These are phyloP conservation scores for Termitomyces eurrhizus DNA, from an alignment of 768 basidiomycete genomes.

Conservation along the genomic window DNA sequence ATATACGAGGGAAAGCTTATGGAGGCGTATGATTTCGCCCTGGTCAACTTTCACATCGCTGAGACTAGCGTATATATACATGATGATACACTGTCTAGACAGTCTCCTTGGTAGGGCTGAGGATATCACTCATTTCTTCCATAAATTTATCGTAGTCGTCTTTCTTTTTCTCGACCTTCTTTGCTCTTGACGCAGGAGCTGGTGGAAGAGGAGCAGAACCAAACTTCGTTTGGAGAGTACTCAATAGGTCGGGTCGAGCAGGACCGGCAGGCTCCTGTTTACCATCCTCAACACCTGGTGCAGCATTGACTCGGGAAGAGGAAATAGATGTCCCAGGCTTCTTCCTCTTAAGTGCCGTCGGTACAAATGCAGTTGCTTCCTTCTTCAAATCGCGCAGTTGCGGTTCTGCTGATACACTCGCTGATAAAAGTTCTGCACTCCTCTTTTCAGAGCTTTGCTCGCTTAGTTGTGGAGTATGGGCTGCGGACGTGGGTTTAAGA, in stretches of 20 bases:
- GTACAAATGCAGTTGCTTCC: constrained; percentile 92
- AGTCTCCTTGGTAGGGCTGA: constrained; percentile 30
- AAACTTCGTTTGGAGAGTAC: constrained; percentile 57
- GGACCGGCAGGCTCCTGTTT: constrained; percentile 24
- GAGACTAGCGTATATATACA: background rate
- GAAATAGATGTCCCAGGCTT: constrained; percentile 35
- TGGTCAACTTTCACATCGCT: background rate
- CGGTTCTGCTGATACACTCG: constrained; percentile 81
- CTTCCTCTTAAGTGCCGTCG: constrained; percentile 76
- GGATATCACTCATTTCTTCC: constrained; percentile 70
- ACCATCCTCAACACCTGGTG: constrained; percentile 47
- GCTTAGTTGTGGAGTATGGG: constrained; percentile 25
- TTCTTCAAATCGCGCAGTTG: constrained; percentile 91
- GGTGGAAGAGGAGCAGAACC: constrained; percentile 34
- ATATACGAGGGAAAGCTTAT: background rate
- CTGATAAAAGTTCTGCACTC: constrained; percentile 41
- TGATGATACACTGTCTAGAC: background rate
- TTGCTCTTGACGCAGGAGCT: constrained; percentile 20
- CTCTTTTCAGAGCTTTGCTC: constrained; percentile 29
- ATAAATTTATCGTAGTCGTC: constrained; percentile 77
- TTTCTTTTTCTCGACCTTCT: constrained; percentile 36
- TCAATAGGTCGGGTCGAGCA: constrained; percentile 64
- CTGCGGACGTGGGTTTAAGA: constrained; percentile 30
- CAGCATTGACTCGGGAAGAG: constrained; percentile 54
- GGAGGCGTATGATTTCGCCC: background rate